Evolutionary conservation across 129 eudicot species (phyloP), one percentile per base, ranked within the genome.

Genomic region (Lactuca sativa): DNA sequence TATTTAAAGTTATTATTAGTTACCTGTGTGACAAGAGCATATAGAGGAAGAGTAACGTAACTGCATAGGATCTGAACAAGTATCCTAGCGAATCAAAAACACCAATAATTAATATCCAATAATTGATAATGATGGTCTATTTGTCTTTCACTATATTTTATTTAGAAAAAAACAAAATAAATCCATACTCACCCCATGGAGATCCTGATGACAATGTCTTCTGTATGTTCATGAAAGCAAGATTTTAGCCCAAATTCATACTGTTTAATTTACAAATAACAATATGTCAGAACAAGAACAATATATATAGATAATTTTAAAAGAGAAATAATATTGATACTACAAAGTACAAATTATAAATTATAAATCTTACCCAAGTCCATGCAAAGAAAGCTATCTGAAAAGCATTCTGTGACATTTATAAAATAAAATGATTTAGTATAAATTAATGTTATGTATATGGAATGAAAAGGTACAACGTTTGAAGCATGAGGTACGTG

Each of bases 41-140:
- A 90, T n/a, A 86, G 88, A 62, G 97, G 97, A 54, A 90, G 87
- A 41, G 97, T 90, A 36, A 88, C 92, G 66, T 84, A 90, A 74
- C 97, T 90, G 74, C 91, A 86, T 16, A 84, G 36, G 51, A 82
- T 36, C 68, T 86, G 97, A 53, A 84, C 74, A 69, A 86, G 33
- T 58, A 86, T 80, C 79, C 97, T 90, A 38, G 75, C 9, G 17
- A 68, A 69, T 3, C 7, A 16, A 44, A 63, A 55, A 14, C 30
- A 30, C 16, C 43, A 4, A 33, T 37, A 11, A 48, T 44, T 51
- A 63, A 38, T 52, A 40, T 6, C 37, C 0, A n/a, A 16, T 6
- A 7, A 7, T 6, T 15, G 12, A 52, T 54, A 34, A 4, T 10
- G 3, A 41, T 69, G 5, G 12, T 25, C 30, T 12, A 12, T 47